These are phyloP conservation scores for Plantago major DNA, from an alignment of 257 asterid genomes.

Conservation along the genomic window DNA sequence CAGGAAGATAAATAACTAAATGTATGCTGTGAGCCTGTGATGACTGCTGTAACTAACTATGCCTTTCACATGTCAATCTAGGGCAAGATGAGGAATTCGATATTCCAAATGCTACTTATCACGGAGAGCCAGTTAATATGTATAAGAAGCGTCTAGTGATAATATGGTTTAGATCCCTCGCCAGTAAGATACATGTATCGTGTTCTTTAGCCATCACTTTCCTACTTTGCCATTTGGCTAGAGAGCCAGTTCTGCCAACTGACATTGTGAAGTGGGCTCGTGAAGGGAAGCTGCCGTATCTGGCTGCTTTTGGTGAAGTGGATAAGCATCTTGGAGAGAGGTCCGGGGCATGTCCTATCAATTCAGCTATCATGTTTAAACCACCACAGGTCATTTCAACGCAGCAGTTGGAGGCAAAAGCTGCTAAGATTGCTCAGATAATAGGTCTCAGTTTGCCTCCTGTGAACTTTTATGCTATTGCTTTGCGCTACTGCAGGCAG, in stretches of 20 bases:
- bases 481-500: slow-evolving; percentile 50
- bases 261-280: slow-evolving; percentile 68
- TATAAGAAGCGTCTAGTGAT: slow-evolving; percentile 51
- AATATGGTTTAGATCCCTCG: slow-evolving; percentile 58
- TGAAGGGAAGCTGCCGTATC: slow-evolving; percentile 85
- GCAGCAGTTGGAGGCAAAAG: slow-evolving; percentile 68
- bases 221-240: slow-evolving; percentile 70
- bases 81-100: slow-evolving; percentile 39
- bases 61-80: slow-evolving; percentile 14
- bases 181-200: slow-evolving; percentile 44
- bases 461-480: slow-evolving; percentile 65
- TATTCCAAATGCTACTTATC: slow-evolving; percentile 24
- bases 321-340: slow-evolving; percentile 56
- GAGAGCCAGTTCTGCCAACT: slow-evolving; percentile 65
- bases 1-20: too few relatives aligned
- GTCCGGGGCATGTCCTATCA: slow-evolving; percentile 55
- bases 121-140: slow-evolving; percentile 53
- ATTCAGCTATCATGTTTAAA: slow-evolving; percentile 58
- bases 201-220: slow-evolving; percentile 60
- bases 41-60: too few relatives aligned
- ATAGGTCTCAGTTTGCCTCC: slow-evolving; percentile 69
- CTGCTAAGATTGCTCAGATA: slow-evolving; percentile 54
- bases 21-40: too few relatives aligned
- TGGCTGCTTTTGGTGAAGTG: slow-evolving; percentile 54
- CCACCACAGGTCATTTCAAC: slow-evolving; percentile 42